These are phyloP conservation scores for Pachysandra terminalis DNA, from an alignment of 164 flowering plant species.

Conservation along the genomic window DNA sequence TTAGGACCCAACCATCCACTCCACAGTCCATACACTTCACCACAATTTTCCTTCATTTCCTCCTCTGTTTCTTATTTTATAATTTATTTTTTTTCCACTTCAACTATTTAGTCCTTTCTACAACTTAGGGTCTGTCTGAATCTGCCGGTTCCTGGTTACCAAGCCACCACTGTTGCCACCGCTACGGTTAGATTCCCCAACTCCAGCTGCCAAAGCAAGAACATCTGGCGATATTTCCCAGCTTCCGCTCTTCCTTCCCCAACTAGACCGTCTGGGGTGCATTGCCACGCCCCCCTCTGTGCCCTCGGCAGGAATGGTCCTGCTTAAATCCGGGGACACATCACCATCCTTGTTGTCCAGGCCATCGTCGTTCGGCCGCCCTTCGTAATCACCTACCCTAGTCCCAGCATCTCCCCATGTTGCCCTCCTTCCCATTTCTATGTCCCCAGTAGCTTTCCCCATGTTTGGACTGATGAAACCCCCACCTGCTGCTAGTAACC, in stretches of 20 bases:
- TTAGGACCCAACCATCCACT: too few relatives aligned
- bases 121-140: not conserved
- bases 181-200: constrained; percentile 35
- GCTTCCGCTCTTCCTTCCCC: constrained; percentile 74
- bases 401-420: constrained; percentile 59
- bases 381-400: constrained; percentile 46
- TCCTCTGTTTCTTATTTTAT: too few relatives aligned
- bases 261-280: constrained; percentile 56
- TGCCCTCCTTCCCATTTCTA: constrained; percentile 95
- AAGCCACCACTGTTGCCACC: constrained; percentile 38
- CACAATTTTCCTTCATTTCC: too few relatives aligned
- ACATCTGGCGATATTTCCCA: constrained; percentile 78
- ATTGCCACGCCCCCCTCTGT: constrained; percentile 37
- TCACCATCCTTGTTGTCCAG: constrained; percentile 50
- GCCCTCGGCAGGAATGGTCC: constrained; percentile 37
- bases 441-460: constrained; percentile 52
- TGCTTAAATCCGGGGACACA: constrained; percentile 59
- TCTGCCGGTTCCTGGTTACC: constrained; percentile 21
- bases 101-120: not conserved
- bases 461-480: constrained; percentile 64
- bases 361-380: constrained; percentile 36
- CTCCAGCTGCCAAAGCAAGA: constrained; percentile 56
- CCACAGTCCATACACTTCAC: too few relatives aligned
- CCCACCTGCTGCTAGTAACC: constrained; percentile 37
- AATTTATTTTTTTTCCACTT: too few relatives aligned